phyloP scores from a whole-genome alignment of 495 filamentous ascomycete species.

The Hypoxylon intermedium region DNA sequence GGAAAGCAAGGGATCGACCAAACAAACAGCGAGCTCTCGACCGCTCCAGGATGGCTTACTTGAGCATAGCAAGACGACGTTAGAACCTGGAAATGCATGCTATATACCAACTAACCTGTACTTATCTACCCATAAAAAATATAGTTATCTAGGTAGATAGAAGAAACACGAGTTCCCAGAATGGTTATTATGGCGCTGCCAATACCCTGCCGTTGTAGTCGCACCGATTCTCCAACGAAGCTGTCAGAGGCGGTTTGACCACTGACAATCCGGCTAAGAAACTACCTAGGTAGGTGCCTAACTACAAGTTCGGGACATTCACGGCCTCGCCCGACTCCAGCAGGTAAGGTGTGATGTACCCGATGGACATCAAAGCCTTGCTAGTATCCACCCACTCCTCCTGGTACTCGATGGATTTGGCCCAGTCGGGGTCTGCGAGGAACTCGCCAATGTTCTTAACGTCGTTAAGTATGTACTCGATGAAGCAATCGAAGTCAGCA shows the following conservation, averaged over 20 bases:
- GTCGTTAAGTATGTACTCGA: constrained; percentile 39
- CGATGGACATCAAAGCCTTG: constrained; percentile 40
- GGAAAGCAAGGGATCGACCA: neutral
- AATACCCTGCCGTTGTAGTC: neutral
- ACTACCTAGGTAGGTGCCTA: neutral
- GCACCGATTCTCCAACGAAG: neutral
- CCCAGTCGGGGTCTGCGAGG: constrained; percentile 42
- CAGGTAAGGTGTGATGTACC: constrained; percentile 33
- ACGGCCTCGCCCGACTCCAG: constrained; percentile 21
- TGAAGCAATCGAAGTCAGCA: constrained; percentile 45
- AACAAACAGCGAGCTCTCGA: neutral
- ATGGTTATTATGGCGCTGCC: too few relatives aligned
- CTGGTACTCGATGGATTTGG: constrained; percentile 31
- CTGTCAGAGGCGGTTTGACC: neutral
- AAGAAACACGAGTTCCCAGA: neutral
- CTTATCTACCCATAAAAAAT: too few relatives aligned
- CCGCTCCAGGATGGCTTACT: neutral
- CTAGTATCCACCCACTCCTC: constrained; percentile 41
- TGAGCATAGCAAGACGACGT: neutral
- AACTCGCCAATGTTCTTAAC: constrained; percentile 31
- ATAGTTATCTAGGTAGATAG: too few relatives aligned
- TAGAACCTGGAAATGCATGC: neutral
- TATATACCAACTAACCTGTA: neutral
- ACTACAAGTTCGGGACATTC: constrained; percentile 3
- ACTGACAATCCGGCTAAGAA: too few relatives aligned